Evolutionary conservation across 73 alveolate genomes (phyloP).

Genomic region (Paraurostyla sp.): DNA sequence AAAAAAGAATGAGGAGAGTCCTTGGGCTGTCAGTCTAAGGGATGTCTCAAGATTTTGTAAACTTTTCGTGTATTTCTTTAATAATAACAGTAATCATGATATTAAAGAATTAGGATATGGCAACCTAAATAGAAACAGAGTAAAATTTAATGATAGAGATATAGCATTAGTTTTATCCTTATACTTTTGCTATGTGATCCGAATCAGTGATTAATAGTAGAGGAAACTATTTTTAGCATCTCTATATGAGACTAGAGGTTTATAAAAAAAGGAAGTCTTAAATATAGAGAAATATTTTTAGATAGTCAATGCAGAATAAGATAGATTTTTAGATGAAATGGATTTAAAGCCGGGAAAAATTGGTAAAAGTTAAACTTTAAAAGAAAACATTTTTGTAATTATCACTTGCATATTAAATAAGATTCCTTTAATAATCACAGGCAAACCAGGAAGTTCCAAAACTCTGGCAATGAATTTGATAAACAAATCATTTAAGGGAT

Average conservation of each 20-base stretch:
- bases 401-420: constrained; percentile 79
- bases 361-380: constrained; percentile 78
- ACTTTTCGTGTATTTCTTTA: constrained; percentile 16
- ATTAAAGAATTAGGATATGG: too few relatives aligned
- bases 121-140: too few relatives aligned
- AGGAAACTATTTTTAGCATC: neutral
- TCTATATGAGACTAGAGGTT: neutral
- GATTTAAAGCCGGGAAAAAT: constrained; percentile 69
- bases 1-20: constrained; percentile 70
- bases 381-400: constrained; percentile 82
- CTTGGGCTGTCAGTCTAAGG: constrained; percentile 84
- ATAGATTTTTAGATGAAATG: constrained; percentile 66
- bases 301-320: constrained; percentile 65
- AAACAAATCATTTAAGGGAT: constrained; percentile 75
- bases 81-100: constrained; percentile 12
- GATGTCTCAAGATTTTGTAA: constrained; percentile 66
- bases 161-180: constrained; percentile 23
- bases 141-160: neutral
- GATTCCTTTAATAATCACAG: constrained; percentile 84
- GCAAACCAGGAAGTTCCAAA: constrained; percentile 93
- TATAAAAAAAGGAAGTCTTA: neutral
- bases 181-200: neutral
- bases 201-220: neutral
- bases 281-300: neutral
- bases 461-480: constrained; percentile 79